Conservation (phyloP, 805 yeast genomes). For the Kazachstania taianensis region DNA sequence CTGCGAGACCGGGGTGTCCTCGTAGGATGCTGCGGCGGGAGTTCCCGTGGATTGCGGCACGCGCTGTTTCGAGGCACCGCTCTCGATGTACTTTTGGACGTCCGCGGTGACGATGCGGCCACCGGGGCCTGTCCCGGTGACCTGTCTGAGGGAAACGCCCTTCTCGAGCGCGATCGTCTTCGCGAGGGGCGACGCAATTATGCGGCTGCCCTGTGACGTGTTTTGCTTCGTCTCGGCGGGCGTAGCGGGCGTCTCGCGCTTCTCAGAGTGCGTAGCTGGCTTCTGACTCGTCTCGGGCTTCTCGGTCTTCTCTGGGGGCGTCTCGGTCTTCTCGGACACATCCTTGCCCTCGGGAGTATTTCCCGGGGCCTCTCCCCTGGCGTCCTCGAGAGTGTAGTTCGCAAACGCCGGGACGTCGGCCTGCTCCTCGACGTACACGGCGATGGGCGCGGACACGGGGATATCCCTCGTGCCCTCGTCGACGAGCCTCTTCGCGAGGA, state of each 20-base stretch:
- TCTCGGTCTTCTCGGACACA: constrained; percentile 22
- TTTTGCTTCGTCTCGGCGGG: constrained; percentile 39
- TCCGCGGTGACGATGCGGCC: constrained; percentile 92
- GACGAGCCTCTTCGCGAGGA: constrained; percentile 73
- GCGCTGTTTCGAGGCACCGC: constrained; percentile 27
- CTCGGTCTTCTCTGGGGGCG: constrained; percentile 35
- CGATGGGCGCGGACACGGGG: constrained; percentile 92
- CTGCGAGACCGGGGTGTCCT: constrained; percentile 74
- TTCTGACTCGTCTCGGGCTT: not conserved
- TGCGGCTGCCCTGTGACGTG: constrained; percentile 42
- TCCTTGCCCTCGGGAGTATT: constrained; percentile 21
- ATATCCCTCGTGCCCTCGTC: constrained; percentile 82
- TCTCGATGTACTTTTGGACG: constrained; percentile 55
- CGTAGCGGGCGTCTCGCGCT: not conserved
- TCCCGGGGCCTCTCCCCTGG: constrained; percentile 37
- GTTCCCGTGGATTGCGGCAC: constrained; percentile 36
- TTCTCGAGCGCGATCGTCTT: constrained; percentile 85
- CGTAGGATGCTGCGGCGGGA: constrained; percentile 47
- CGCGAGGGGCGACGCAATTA: constrained; percentile 91
- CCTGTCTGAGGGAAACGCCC: constrained; percentile 75
- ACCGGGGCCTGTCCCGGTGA: constrained; percentile 88
- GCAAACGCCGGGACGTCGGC: constrained; percentile 82
- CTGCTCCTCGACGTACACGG: constrained; percentile 85
- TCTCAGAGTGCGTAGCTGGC: not conserved
- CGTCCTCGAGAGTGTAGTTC: constrained; percentile 75